phyloP scores from a whole-genome alignment of 2,329 filamentous ascomycete species.

The Atkinsonella hypoxylon region DNA sequence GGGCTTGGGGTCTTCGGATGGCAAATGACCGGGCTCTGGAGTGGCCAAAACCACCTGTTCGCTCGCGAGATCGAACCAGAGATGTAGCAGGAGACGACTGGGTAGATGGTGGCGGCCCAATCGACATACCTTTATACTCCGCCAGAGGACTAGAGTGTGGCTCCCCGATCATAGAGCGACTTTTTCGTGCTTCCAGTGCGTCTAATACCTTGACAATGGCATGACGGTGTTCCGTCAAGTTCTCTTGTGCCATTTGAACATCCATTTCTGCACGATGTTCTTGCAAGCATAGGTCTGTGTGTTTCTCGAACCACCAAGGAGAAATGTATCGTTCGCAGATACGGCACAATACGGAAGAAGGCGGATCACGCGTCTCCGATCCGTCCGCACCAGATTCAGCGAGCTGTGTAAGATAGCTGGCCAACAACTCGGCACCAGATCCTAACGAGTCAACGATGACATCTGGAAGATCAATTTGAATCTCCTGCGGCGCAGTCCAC shows the following conservation, averaged over 20 bases:
- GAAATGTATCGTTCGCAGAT: constrained; percentile 97
- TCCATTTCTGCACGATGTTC: constrained; percentile 97
- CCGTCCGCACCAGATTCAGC: constrained; percentile 74
- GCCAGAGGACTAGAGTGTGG: constrained; percentile 42
- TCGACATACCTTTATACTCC: constrained; percentile 80
- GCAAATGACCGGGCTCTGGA: constrained; percentile 78
- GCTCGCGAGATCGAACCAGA: constrained; percentile 59
- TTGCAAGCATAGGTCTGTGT: constrained; percentile 89
- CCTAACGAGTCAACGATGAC: constrained; percentile 87
- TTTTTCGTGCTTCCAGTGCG: constrained; percentile 69
- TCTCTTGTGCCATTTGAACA: constrained; percentile 91
- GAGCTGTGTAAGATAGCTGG: constrained; percentile 81
- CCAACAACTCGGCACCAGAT: constrained; percentile 86
- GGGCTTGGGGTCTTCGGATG: constrained; percentile 73
- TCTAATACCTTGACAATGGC: constrained; percentile 92
- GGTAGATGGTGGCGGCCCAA: constrained; percentile 63
- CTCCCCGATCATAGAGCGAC: constrained; percentile 48
- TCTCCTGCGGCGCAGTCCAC: constrained; percentile 75
- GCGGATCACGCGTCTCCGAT: constrained; percentile 64
- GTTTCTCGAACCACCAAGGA: constrained; percentile 99
- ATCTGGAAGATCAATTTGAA: constrained; percentile 86
- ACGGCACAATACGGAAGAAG: constrained; percentile 82
- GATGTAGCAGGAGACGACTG: constrained; percentile 61
- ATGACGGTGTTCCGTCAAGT: constrained; percentile 81
- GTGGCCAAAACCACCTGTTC: constrained; percentile 69